Conservation (phyloP, 164 flowering plant species). For the Echeveria elegans region DNA sequence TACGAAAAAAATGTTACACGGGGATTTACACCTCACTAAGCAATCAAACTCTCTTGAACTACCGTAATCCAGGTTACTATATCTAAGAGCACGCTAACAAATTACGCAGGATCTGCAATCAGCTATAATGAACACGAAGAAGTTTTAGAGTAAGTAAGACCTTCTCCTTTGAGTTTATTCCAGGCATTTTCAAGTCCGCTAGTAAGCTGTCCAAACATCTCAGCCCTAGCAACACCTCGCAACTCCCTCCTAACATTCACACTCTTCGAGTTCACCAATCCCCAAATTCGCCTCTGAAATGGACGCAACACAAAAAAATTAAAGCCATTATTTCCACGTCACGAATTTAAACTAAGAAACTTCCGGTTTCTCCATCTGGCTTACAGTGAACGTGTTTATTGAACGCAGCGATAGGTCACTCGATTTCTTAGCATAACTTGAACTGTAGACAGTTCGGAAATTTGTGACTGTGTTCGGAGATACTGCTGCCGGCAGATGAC, state of each 20-base stretch:
- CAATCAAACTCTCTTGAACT: not conserved
- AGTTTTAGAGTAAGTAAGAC: constrained; percentile 20
- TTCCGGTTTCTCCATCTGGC: not conserved
- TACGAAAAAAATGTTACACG: too few relatives aligned
- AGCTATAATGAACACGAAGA: too few relatives aligned
- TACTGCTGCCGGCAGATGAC: not conserved
- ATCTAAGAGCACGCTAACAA: too few relatives aligned
- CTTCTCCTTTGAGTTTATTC: constrained; percentile 94
- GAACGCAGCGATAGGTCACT: not conserved
- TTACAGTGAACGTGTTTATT: not conserved
- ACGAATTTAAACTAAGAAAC: not conserved
- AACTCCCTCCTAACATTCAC: constrained; percentile 23
- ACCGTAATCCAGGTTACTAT: too few relatives aligned
- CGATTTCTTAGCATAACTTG: not conserved
- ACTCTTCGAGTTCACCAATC: constrained; percentile 40
- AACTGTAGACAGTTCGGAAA: not conserved
- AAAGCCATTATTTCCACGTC: not conserved
- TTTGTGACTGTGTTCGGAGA: not conserved
- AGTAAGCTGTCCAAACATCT: constrained; percentile 94
- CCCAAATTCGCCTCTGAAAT: constrained; percentile 55
- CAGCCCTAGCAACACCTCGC: constrained; percentile 55
- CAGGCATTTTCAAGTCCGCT: constrained; percentile 87
- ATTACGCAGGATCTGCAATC: too few relatives aligned
- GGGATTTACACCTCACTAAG: too few relatives aligned
- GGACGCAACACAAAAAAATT: not conserved